phyloP scores from a whole-genome alignment of 495 filamentous ascomycete genomes.

The Penicillium riverlandense region DNA sequence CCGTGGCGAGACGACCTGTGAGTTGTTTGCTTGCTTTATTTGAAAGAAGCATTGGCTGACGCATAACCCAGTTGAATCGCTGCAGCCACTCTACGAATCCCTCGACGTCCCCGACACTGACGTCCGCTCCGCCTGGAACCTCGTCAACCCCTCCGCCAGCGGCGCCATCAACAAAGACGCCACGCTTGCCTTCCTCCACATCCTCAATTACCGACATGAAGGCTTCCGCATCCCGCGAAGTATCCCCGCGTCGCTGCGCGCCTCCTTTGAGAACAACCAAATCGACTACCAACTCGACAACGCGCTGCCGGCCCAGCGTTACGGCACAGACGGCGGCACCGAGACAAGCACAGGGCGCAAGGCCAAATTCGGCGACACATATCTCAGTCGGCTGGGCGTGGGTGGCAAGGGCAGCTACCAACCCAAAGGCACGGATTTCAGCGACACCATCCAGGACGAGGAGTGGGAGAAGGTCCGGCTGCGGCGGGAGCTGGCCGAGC shows the following conservation, averaged over 20 bases:
- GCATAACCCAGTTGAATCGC: constrained; percentile 53
- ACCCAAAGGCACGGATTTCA: constrained; percentile 80
- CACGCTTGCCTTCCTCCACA: constrained; percentile 87
- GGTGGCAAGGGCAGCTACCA: constrained; percentile 66
- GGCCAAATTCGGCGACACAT: constrained; percentile 93
- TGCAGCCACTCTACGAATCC: constrained; percentile 78
- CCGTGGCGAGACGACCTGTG: constrained; percentile 79
- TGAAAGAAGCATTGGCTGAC: too few relatives aligned
- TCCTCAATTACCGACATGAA: constrained; percentile 90
- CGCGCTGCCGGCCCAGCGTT: constrained; percentile 53
- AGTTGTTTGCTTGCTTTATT: constrained; percentile 12
- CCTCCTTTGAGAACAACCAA: constrained; percentile 85
- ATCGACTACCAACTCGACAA: constrained; percentile 93
- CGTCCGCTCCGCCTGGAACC: constrained; percentile 88
- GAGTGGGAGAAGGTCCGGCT: constrained; percentile 97
- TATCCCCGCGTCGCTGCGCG: constrained; percentile 85
- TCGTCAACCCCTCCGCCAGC: constrained; percentile 80
- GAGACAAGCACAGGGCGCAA: constrained; percentile 78
- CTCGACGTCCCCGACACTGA: constrained; percentile 96
- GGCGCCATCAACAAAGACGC: constrained; percentile 88
- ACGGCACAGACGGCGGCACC: constrained; percentile 62
- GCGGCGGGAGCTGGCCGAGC: constrained; percentile 80
- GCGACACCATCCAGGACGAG: constrained; percentile 62
- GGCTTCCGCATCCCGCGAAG: constrained; percentile 88
- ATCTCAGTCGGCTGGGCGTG: constrained; percentile 81